A percentile compares a stretch with the other conserved stretches of the same genome.
Evolutionary conservation across 495 filamentous ascomycete species (phyloP).

Genomic region (Hypoxylon intermedium): DNA sequence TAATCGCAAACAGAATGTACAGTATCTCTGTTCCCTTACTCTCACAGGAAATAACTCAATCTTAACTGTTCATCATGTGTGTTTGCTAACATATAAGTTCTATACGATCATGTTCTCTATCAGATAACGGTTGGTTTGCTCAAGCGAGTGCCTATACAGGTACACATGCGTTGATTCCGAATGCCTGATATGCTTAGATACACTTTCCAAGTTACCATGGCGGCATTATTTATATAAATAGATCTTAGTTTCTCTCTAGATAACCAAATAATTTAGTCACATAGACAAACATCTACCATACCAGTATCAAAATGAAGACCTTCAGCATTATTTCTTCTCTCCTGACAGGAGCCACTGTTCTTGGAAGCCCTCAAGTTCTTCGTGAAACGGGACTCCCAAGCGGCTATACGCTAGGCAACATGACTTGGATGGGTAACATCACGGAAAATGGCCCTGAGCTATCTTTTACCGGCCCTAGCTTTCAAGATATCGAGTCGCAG

Average conservation of each 20-base stretch:
- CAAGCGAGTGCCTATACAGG: too few relatives aligned
- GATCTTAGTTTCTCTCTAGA: neutral
- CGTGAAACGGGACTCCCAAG: neutral
- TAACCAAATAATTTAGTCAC: neutral
- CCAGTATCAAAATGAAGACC: constrained; percentile 14
- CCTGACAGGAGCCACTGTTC: neutral
- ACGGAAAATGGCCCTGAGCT: constrained; percentile 6
- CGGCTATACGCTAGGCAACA: constrained; percentile 5
- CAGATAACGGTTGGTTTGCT: too few relatives aligned
- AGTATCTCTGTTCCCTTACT: too few relatives aligned
- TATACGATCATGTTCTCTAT: too few relatives aligned
- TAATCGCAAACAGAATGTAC: too few relatives aligned
- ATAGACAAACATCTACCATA: neutral
- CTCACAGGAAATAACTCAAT: too few relatives aligned
- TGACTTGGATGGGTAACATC: constrained; percentile 25
- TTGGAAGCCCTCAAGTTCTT: neutral
- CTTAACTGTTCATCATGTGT: too few relatives aligned
- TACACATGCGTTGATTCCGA: too few relatives aligned
- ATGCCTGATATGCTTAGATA: too few relatives aligned
- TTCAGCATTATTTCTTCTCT: neutral
- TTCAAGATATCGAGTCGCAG: constrained; percentile 24
- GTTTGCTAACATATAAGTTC: too few relatives aligned
- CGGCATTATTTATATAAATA: too few relatives aligned
- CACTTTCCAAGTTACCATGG: too few relatives aligned
- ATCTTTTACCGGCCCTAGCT: constrained; percentile 12